Percentiles rank a stretch among this genome's conserved stretches.
Conservation (phyloP, 1,284 basidiomycete species). For the Ganoderma sp. region DNA sequence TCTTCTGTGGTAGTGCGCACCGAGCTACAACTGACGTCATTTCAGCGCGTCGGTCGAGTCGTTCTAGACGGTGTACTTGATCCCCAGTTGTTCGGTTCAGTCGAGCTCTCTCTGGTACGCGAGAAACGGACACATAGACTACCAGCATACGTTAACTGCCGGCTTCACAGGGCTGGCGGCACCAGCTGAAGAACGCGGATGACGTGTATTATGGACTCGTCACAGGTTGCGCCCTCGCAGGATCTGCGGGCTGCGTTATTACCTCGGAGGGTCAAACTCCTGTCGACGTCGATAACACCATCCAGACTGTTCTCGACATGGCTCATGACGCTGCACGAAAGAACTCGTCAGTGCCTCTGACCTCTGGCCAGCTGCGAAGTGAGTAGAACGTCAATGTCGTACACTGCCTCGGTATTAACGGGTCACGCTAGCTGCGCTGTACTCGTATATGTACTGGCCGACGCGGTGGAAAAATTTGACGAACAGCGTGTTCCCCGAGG, state of each 20-base stretch:
- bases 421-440: neutral
- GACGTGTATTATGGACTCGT: slow-evolving; percentile 22
- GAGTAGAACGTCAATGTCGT: neutral
- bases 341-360: slow-evolving; percentile 13
- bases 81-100: neutral
- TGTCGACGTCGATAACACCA: neutral
- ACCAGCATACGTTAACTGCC: neutral
- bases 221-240: slow-evolving; percentile 28
- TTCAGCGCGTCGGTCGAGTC: slow-evolving; percentile 27
- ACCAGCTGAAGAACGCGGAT: slow-evolving; percentile 11
- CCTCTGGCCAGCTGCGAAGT: slow-evolving; percentile 16
- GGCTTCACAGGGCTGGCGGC: slow-evolving; percentile 7
- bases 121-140: neutral
- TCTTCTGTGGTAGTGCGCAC: neutral
- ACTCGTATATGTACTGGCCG: slow-evolving; percentile 9
- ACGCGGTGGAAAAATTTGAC: slow-evolving; percentile 1
- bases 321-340: slow-evolving; percentile 6
- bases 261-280: slow-evolving; percentile 6
- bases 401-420: neutral
- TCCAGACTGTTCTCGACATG: neutral
- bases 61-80: slow-evolving; percentile 25
- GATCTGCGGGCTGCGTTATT: slow-evolving; percentile 15
- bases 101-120: slow-evolving; percentile 11
- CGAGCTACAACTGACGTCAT: neutral
- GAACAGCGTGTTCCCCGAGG: slow-evolving; percentile 11